Conservation (phyloP, 1,139 yeast species). For the Saccharomyces hybrid region DNA sequence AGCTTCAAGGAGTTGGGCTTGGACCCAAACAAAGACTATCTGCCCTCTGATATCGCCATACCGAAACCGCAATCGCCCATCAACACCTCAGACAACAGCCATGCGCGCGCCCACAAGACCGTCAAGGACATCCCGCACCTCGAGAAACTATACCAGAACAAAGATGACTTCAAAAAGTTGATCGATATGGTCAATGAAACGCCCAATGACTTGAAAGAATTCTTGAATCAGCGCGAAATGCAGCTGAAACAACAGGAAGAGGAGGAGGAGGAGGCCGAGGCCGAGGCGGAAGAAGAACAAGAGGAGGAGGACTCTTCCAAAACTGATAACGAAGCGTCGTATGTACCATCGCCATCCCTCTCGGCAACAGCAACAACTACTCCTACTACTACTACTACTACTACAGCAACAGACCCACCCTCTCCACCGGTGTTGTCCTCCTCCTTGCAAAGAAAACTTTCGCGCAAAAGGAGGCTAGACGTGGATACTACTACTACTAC, state of each 20-base stretch:
- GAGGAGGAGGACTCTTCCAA: slow-evolving; percentile 1
- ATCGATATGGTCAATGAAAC: slow-evolving; percentile 31
- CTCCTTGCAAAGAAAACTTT: not conserved
- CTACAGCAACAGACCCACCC: not conserved
- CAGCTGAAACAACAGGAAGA: slow-evolving; percentile 10
- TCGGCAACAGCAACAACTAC: not conserved
- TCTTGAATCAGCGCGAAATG: slow-evolving; percentile 11
- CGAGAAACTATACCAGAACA: slow-evolving; percentile 22
- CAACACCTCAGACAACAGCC: not conserved
- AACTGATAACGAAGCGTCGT: slow-evolving; percentile 5
- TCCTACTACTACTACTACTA: not conserved
- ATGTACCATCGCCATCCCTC: slow-evolving; percentile 2
- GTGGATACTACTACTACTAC: not conserved
- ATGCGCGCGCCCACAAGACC: slow-evolving; percentile 3
- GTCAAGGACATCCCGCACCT: slow-evolving; percentile 17
- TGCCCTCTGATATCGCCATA: slow-evolving; percentile 30
- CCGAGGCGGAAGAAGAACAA: slow-evolving; percentile 3
- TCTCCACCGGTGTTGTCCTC: not conserved
- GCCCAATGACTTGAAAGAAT: slow-evolving; percentile 25
- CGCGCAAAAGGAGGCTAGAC: not conserved
- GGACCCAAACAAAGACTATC: slow-evolving; percentile 31
- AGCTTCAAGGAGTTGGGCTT: slow-evolving; percentile 37
- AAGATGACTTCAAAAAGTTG: slow-evolving; percentile 30
- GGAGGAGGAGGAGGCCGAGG: slow-evolving; percentile 4
- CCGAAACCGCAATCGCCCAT: slow-evolving; percentile 12